Evolutionary conservation across 805 yeast species (phyloP).

Genomic region (Starmerella ratchasimensis): DNA sequence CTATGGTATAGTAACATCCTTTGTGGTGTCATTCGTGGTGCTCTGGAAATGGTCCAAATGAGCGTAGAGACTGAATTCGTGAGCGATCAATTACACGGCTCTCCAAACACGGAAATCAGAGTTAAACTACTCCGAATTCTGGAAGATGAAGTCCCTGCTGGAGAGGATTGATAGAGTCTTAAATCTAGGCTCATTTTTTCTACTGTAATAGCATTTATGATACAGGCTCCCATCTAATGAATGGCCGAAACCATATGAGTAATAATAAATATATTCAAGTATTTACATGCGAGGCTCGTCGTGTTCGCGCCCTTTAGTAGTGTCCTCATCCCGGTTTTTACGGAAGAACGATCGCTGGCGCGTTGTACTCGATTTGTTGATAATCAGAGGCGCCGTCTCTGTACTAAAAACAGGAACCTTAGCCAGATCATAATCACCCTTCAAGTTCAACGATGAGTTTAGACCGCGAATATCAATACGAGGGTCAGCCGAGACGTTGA

Average conservation of each 20-base stretch:
- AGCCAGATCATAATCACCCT: constrained; percentile 20
- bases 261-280: no score
- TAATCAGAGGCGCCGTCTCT: constrained; percentile 10
- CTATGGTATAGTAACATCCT: constrained; percentile 88
- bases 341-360: no score
- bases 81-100: constrained; percentile 71
- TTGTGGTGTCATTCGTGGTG: constrained; percentile 83
- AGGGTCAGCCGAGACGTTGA: constrained; percentile 15
- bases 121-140: constrained; percentile 56
- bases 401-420: constrained; percentile 20
- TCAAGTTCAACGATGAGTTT: constrained; percentile 11
- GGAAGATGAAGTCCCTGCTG: constrained; percentile 93
- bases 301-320: no score
- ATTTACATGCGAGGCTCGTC: no score
- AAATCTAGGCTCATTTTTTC: no score
- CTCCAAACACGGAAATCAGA: constrained; percentile 63
- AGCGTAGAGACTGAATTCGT: constrained; percentile 75
- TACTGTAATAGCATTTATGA: no score
- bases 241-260: no score
- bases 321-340: no score
- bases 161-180: constrained; percentile 48
- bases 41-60: constrained; percentile 88
- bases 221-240: no score
- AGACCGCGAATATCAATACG: constrained; percentile 20
- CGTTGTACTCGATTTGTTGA: not conserved